Base-by-base conservation (phyloP, 768 basidiomycete species). In the Rhizopogon roseolus region DNA sequence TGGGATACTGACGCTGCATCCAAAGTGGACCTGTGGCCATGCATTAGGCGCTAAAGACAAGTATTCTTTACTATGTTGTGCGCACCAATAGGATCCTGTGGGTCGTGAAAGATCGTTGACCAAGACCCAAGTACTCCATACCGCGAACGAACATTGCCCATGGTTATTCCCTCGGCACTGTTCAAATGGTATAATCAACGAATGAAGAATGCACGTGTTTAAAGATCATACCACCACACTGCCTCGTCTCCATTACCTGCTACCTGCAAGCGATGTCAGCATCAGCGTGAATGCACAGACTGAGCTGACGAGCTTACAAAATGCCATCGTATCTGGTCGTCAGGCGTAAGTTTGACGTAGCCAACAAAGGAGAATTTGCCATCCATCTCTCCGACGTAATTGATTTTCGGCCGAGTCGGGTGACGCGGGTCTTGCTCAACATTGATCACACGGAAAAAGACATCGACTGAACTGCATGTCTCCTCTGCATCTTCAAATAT, bases 131-230 rank as follows among this genome's bases (percentile, higher is more conserved):
- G 62, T 1, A 83, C 74, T 16, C 87, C 86, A 63, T 71, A 82
- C 7, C 68, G 67, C 4, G 86, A 86, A 14, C 81, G 76, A 16
- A 85, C 59, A 1, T 75, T 80, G 14, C 88, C 86, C 13, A 88
- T 54, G 53, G 85, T 82, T 19, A 88, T 67, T 34, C 77, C 85
- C 37, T 81, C 76, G n/a, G 78, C 82, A 59, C 85, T 86, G 53
- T 38, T 29, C 32, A 0, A 14, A 38, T n/a, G 4, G 25, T 25
- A 19, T 52, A 44, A 46, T 40, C 53, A 40, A 14, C 34, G 6
- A 17, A 6, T 9, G 49, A 46, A 37, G 34, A 36, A 34, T 48
- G 14, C 16, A 16, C 34, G 29, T 7, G 29, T 7, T 13, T 19
- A 6, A 17, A 5, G 41, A 55, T 10, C 74, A 19, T 34, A 84